A percentile compares a stretch with the other conserved stretches of the same genome.
These are phyloP conservation scores for Tetrahymena borealis DNA, from an alignment of 73 alveolate genomes.

Conservation along the genomic window DNA sequence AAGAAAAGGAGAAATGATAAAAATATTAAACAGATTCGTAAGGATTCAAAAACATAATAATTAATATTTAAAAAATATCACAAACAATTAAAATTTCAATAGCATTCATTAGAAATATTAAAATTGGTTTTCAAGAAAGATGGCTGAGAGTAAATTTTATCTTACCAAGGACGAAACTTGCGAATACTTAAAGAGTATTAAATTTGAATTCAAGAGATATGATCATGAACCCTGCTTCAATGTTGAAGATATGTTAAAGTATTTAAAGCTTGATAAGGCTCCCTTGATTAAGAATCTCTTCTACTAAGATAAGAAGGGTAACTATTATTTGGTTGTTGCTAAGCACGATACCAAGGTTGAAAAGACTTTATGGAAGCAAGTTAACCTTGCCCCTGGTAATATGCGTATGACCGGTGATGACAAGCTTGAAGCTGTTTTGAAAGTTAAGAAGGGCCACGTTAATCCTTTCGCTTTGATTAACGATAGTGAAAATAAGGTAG, in stretches of 20 bases:
- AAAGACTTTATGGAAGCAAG: slow-evolving; percentile 72
- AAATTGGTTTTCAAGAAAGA: neutral
- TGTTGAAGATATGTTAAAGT: neutral
- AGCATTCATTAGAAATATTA: neutral
- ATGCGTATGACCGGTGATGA: slow-evolving; percentile 87
- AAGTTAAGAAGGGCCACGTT: slow-evolving; percentile 82
- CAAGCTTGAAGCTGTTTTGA: slow-evolving; percentile 55
- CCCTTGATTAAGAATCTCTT: slow-evolving; percentile 75
- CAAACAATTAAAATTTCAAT: neutral
- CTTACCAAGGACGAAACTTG: neutral
- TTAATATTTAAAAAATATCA: neutral
- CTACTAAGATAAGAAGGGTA: slow-evolving; percentile 87
- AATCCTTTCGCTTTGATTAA: slow-evolving; percentile 85
- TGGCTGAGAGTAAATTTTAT: neutral
- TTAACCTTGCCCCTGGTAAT: slow-evolving; percentile 83
- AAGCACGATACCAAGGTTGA: slow-evolving; percentile 79
- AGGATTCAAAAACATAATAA: neutral
- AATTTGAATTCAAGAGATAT: neutral
- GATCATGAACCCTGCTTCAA: neutral
- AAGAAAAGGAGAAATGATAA: neutral
- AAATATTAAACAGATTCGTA: neutral
- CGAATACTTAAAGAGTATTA: neutral
- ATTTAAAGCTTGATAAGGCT: neutral
- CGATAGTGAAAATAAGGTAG: slow-evolving; percentile 73
- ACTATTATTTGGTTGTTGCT: slow-evolving; percentile 79